Percentiles rank a stretch among this genome's conserved stretches.
Conservation (phyloP, 169 alveolate genomes). For the Sarcocystis neurona region DNA sequence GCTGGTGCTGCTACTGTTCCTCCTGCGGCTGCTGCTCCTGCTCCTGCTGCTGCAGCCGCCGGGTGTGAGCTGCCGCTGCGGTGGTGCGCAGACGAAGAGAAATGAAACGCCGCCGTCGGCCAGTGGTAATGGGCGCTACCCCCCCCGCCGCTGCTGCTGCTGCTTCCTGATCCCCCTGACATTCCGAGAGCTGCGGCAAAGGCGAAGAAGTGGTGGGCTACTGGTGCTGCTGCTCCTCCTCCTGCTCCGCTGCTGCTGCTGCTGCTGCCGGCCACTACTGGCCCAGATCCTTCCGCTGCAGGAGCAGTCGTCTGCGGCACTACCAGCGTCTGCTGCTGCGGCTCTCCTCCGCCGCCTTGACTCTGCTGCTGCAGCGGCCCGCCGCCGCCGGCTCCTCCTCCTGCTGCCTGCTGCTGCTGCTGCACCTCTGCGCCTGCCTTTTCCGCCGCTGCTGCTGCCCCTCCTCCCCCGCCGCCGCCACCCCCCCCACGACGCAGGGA, state of each 20-base stretch:
- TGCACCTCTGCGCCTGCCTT: no score
- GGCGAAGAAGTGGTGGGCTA: no score
- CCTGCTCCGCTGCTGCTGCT: neutral
- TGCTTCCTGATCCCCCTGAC: neutral
- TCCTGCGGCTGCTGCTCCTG: neutral
- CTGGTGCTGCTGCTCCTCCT: neutral
- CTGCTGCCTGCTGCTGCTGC: no score
- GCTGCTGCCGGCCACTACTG: neutral
- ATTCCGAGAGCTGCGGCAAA: neutral
- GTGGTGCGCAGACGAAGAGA: neutral
- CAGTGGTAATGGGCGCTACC: neutral
- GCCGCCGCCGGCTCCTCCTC: no score
- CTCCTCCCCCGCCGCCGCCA: no score
- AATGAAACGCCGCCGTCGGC: neutral
- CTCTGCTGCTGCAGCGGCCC: no score
- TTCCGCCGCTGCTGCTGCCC: no score
- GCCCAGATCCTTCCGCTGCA: neutral
- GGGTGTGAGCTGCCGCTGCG: neutral
- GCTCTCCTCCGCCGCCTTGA: no score
- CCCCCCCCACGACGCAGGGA: no score
- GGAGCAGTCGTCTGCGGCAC: neutral
- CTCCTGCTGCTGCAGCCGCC: conserved; percentile 1
- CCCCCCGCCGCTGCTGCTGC: neutral
- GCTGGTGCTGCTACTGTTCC: neutral
- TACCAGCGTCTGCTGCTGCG: no score